phyloP scores from a whole-genome alignment of 176 grass and related monocot genomes.

The Puccinellia tenuiflora region DNA sequence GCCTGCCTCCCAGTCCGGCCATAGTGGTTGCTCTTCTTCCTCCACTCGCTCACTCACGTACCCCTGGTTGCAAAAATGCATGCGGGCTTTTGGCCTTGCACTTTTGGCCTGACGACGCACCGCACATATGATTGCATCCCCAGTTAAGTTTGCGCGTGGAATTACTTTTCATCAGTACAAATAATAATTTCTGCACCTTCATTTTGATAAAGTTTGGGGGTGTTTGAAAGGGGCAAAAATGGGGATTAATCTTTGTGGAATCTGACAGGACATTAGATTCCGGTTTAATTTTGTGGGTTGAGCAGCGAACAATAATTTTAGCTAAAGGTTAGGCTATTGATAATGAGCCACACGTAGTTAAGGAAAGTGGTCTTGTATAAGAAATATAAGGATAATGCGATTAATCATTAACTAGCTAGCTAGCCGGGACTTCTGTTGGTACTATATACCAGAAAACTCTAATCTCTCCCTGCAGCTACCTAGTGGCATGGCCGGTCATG shows the following conservation, averaged over 20 bases:
- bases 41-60: not conserved
- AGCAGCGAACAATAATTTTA: not conserved
- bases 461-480: not conserved
- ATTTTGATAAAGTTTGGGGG: not conserved
- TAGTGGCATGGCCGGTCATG: not conserved
- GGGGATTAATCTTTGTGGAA: not conserved
- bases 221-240: not conserved
- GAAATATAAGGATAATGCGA: not conserved
- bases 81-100: not conserved
- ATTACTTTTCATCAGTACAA: not conserved
- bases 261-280: conserved; percentile 13
- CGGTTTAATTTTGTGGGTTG: not conserved
- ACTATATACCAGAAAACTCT: not conserved
- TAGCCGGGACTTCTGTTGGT: not conserved
- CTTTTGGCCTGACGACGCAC: conserved; percentile 26
- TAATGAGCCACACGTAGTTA: not conserved
- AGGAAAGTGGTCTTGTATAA: not conserved
- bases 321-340: conserved; percentile 1
- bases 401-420: not conserved
- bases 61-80: not conserved
- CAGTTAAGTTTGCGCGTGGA: not conserved
- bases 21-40: conserved; percentile 16
- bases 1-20: conserved; percentile 13
- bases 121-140: conserved; percentile 26
- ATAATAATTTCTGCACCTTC: not conserved